Conservation (phyloP, 1,139 yeast genomes). For the Ashbya aceris region DNA sequence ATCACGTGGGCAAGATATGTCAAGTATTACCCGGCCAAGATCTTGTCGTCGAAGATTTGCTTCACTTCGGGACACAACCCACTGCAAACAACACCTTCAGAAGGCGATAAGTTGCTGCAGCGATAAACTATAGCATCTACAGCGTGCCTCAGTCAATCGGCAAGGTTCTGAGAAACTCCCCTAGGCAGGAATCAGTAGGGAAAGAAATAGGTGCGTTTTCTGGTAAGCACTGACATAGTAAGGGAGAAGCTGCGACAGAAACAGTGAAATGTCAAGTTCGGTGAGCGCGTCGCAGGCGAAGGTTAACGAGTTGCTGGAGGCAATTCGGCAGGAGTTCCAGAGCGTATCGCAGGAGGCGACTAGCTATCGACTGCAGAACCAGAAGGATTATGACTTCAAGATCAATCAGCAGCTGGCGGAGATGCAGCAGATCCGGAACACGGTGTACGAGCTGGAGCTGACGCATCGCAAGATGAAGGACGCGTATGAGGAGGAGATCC, state of each 20-base stretch:
- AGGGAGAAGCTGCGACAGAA: no score
- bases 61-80: background rate
- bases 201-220: no score
- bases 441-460: slow-evolving; percentile 87
- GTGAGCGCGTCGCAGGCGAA: slow-evolving; percentile 19
- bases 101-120: background rate
- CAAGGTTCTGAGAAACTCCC: no score
- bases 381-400: slow-evolving; percentile 87
- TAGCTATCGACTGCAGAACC: slow-evolving; percentile 69
- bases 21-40: background rate
- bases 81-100: background rate
- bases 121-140: no score
- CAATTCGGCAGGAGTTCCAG: slow-evolving; percentile 86
- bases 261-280: slow-evolving; percentile 8
- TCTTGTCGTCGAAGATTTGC: background rate
- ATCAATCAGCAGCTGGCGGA: slow-evolving; percentile 89
- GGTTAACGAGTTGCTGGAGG: slow-evolving; percentile 68
- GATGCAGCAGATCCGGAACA: slow-evolving; percentile 88
- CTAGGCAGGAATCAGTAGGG: no score
- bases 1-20: background rate
- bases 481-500: slow-evolving; percentile 88
- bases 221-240: no score
- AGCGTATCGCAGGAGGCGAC: slow-evolving; percentile 81
- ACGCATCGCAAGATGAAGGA: slow-evolving; percentile 94
- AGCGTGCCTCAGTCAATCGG: no score